A percentile compares a stretch with the other conserved stretches of the same genome.
Evolutionary conservation across 139 green algal species (phyloP).

Genomic region (Volvox africanus): DNA sequence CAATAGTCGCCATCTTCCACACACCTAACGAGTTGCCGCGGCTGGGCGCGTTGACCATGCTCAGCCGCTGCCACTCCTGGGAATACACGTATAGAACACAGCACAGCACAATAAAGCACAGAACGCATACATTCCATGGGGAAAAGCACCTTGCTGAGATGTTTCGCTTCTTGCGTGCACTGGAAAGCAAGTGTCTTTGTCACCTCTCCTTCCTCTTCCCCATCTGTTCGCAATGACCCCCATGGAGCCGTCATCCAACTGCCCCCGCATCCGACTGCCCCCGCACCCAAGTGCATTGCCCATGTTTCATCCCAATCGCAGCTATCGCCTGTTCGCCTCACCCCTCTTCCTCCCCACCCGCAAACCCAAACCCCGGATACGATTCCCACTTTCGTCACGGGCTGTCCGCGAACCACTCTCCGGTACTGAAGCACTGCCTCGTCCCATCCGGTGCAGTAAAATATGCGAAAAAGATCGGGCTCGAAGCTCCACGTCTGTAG

Average conservation of each 20-base stretch:
- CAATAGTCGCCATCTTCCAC: slow-evolving; percentile 58
- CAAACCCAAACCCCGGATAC: neutral
- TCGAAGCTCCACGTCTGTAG: slow-evolving; percentile 51
- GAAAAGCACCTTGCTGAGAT: no score
- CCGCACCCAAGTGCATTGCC: no score
- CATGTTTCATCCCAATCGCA: no score
- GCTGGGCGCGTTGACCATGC: slow-evolving; percentile 55
- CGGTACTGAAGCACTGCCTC: slow-evolving; percentile 56
- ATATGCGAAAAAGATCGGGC: slow-evolving; percentile 58
- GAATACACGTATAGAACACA: no score
- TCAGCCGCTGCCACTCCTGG: slow-evolving; percentile 46
- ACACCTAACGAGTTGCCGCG: slow-evolving; percentile 53
- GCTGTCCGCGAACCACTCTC: slow-evolving; percentile 21
- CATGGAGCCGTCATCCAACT: no score
- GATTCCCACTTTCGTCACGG: neutral
- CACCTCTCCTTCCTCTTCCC: no score
- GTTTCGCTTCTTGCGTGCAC: no score
- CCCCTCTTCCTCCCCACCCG: neutral
- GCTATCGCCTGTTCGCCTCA: neutral
- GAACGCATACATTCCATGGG: no score
- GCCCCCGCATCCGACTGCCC: no score
- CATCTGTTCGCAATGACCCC: no score
- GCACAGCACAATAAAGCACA: no score
- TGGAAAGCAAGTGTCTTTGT: no score
- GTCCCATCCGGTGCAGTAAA: slow-evolving; percentile 69